These are phyloP conservation scores for Pichia thaimueangensis DNA, from an alignment of 805 yeast genomes.

Conservation along the genomic window DNA sequence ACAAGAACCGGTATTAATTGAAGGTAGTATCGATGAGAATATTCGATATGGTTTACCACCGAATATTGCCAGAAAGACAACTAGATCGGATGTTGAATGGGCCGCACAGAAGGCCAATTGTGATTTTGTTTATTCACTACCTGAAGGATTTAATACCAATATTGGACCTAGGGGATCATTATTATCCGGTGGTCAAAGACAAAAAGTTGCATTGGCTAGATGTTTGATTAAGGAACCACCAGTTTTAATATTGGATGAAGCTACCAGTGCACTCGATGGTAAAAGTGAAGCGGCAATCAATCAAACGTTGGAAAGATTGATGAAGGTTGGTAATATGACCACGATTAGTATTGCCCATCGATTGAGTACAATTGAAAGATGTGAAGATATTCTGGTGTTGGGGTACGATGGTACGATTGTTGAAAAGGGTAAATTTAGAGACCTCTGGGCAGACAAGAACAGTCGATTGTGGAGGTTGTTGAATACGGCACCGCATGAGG, in stretches of 20 bases:
- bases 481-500: conserved; percentile 17
- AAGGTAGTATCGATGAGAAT: conserved; percentile 85
- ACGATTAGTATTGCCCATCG: conserved; percentile 89
- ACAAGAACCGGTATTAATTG: conserved; percentile 85
- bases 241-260: conserved; percentile 64
- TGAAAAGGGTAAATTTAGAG: conserved; percentile 66
- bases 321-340: conserved; percentile 43
- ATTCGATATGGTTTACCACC: conserved; percentile 60
- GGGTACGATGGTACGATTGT: conserved; percentile 72
- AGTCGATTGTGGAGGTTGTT: conserved; percentile 29
- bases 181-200: conserved; percentile 72
- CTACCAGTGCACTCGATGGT: conserved; percentile 89
- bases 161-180: conserved; percentile 75
- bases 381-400: conserved; percentile 75
- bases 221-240: conserved; percentile 63
- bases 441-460: conserved; percentile 39
- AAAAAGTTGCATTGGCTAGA: conserved; percentile 69
- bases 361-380: conserved; percentile 76
- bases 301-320: conserved; percentile 55
- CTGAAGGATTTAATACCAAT: conserved; percentile 72
- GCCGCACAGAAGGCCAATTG: conserved; percentile 77
- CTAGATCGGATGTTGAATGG: conserved; percentile 51
- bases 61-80: conserved; percentile 44
- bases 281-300: conserved; percentile 84
- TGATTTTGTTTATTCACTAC: conserved; percentile 65